Conservation (phyloP, 495 filamentous ascomycete genomes). For the Pseudotulostoma volvatum region DNA sequence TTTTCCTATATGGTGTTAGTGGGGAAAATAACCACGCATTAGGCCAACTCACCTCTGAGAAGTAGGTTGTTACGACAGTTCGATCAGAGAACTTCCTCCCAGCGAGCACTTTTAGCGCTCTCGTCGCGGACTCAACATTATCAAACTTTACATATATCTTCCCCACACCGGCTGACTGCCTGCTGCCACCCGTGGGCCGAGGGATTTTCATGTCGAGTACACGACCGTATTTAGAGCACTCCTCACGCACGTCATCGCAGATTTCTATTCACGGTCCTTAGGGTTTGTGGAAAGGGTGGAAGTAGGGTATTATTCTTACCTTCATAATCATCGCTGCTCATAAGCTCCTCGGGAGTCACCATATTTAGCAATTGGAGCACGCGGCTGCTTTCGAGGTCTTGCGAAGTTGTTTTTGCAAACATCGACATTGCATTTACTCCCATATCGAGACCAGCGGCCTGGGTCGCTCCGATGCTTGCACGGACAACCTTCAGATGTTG, state of each 20-base stretch:
- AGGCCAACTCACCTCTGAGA: constrained; percentile 55
- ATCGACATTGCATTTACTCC: constrained; percentile 97
- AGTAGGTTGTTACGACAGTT: constrained; percentile 92
- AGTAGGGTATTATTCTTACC: too few species aligned
- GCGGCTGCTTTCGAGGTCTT: constrained; percentile 55
- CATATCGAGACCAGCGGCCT: constrained; percentile 81
- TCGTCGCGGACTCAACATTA: constrained; percentile 56
- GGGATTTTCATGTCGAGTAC: constrained; percentile 82
- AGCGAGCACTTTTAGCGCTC: constrained; percentile 70
- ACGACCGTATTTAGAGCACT: constrained; percentile 78
- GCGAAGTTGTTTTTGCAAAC: constrained; percentile 83
- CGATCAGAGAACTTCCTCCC: constrained; percentile 90
- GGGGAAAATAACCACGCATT: background rate
- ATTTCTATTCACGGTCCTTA: constrained; percentile 63
- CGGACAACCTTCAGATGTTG: constrained; percentile 68
- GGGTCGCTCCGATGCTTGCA: constrained; percentile 82
- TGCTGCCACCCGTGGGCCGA: constrained; percentile 62
- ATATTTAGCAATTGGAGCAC: constrained; percentile 92
- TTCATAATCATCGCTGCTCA: constrained; percentile 87
- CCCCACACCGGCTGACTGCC: constrained; percentile 75
- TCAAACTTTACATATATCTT: constrained; percentile 97
- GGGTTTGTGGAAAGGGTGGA: too few species aligned
- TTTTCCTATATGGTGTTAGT: constrained; percentile 40
- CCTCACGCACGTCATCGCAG: constrained; percentile 75
- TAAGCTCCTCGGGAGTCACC: constrained; percentile 89